Evolutionary conservation across 2,329 filamentous ascomycete species (phyloP).

Genomic region (Clonostachys chloroleuca): DNA sequence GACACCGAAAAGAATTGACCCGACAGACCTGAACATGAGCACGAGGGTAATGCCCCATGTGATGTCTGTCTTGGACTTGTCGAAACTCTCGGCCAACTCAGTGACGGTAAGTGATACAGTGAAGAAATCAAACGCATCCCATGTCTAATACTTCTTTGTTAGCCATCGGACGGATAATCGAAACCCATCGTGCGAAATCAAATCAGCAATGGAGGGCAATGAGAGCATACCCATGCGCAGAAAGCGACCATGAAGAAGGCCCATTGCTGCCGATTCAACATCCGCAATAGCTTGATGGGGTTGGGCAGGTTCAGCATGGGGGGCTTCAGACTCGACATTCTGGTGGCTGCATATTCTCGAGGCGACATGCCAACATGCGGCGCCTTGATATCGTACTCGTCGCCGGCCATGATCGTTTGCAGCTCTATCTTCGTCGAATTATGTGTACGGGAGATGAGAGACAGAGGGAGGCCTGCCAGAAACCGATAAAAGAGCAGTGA

Average conservation of each 20-base stretch:
- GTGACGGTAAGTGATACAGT: conserved; percentile 57
- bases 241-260: conserved; percentile 51
- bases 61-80: conserved; percentile 49
- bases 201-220: neutral
- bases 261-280: conserved; percentile 47
- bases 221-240: conserved; percentile 44
- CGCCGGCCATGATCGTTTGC: too few relatives aligned
- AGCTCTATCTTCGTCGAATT: too few relatives aligned
- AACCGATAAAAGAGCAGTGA: too few relatives aligned
- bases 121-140: conserved; percentile 65
- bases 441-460: too few relatives aligned
- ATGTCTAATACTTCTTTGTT: conserved; percentile 32
- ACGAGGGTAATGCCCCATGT: conserved; percentile 63
- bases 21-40: conserved; percentile 55
- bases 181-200: neutral
- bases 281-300: conserved; percentile 41
- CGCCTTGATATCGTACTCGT: too few relatives aligned
- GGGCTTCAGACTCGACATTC: conserved; percentile 51
- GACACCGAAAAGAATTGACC: conserved; percentile 49
- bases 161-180: neutral
- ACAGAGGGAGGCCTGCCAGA: too few relatives aligned
- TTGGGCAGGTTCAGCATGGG: conserved; percentile 50
- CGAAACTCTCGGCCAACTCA: conserved; percentile 47
- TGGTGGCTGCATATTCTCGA: conserved; percentile 40
- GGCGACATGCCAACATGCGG: too few relatives aligned